These are phyloP conservation scores for Silene noctiflora DNA, from an alignment of 179 eudicot genomes.

Conservation along the genomic window DNA sequence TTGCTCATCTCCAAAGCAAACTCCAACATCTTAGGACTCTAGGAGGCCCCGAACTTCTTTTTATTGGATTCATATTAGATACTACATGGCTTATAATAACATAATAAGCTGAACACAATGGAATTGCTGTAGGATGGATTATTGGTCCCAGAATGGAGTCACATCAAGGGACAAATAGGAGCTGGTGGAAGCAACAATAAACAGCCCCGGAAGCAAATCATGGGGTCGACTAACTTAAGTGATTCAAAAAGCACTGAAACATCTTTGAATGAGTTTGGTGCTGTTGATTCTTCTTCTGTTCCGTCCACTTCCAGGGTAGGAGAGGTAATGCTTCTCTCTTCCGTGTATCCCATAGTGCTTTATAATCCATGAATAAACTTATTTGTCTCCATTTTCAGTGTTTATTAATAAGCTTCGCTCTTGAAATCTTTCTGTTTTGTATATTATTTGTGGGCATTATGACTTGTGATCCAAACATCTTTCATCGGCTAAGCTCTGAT, in stretches of 20 bases:
- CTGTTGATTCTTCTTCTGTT: conserved; percentile 62
- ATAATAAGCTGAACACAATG: background rate
- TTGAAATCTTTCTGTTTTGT: too few species aligned
- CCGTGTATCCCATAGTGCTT: background rate
- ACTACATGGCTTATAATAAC: too few species aligned
- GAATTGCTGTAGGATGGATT: conserved; percentile 50
- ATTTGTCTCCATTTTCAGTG: background rate
- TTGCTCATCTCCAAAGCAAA: too few species aligned
- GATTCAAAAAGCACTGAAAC: conserved; percentile 66
- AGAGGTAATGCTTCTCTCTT: conserved; percentile 43
- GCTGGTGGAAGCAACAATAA: conserved; percentile 56
- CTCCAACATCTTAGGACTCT: too few species aligned
- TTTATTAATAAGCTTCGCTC: too few species aligned
- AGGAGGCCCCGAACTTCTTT: too few species aligned
- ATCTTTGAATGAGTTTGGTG: conserved; percentile 64
- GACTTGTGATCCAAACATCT: too few species aligned
- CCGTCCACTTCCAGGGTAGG: conserved; percentile 64
- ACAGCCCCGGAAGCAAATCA: conserved; percentile 61
- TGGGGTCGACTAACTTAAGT: conserved; percentile 49
- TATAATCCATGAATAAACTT: background rate
- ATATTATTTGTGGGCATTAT: too few species aligned
- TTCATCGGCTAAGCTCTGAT: too few species aligned
- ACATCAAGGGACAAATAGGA: conserved; percentile 53
- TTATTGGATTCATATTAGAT: too few species aligned
- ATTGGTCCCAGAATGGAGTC: conserved; percentile 58